A percentile compares a stretch with the other conserved stretches of the same genome.
phyloP scores from a whole-genome alignment of 2,329 filamentous ascomycete species.

The Stagonosporopsis vannaccii region DNA sequence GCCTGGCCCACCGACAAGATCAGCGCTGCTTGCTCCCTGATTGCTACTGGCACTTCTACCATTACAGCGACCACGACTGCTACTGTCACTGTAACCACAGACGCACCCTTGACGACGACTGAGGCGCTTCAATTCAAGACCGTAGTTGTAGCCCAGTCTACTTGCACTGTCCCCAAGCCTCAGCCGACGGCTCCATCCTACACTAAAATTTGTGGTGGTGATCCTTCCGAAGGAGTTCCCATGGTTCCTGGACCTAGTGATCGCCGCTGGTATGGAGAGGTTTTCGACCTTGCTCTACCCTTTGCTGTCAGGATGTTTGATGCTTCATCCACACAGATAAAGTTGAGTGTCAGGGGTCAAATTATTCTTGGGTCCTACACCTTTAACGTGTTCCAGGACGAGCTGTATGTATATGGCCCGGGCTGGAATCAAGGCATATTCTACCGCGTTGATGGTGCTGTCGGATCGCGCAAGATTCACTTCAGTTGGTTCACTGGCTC shows the following conservation, averaged over 20 bases:
- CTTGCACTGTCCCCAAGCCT: neutral
- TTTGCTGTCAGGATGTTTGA: conserved; percentile 3
- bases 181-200: conserved; percentile 3
- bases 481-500: conserved; percentile 3
- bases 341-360: neutral
- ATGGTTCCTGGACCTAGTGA: conserved; percentile 1
- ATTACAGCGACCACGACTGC: neutral
- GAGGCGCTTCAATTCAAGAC: neutral
- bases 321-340: neutral
- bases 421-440: conserved; percentile 1
- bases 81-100: neutral
- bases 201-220: conserved; percentile 2
- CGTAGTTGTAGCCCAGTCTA: neutral
- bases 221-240: neutral
- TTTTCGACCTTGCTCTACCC: neutral
- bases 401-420: neutral
- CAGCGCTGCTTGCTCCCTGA: neutral
- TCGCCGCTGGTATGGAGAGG: neutral
- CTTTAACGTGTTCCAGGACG: neutral
- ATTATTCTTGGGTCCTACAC: neutral
- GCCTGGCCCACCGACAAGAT: conserved; percentile 4
- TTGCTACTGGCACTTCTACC: neutral
- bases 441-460: conserved; percentile 1
- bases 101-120: neutral
- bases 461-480: conserved; percentile 4